These are phyloP conservation scores for Brassica hybrid DNA, from an alignment of 441 rosid genomes.

Conservation along the genomic window DNA sequence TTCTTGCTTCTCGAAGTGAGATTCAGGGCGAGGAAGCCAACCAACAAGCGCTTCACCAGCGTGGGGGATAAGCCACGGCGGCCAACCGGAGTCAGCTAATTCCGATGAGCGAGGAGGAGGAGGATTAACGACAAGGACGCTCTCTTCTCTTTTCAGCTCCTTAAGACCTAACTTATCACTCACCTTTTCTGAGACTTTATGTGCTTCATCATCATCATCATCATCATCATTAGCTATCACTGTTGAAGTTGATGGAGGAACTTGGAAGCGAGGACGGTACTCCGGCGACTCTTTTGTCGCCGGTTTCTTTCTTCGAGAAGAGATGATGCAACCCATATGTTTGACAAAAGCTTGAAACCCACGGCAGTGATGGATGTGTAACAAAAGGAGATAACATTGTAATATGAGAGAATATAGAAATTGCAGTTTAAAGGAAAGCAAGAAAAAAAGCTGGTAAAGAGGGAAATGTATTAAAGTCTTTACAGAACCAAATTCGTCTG, in stretches of 20 bases:
- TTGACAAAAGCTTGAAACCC: background rate
- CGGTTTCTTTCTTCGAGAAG: constrained; percentile 33
- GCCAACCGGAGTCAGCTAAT: constrained; percentile 43
- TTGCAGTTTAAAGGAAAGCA: constrained; percentile 27
- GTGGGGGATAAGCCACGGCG: constrained; percentile 37
- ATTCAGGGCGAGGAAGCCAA: constrained; percentile 40
- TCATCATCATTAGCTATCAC: background rate
- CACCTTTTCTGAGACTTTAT: constrained; percentile 6
- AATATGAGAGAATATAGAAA: constrained; percentile 25
- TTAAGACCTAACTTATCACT: constrained; percentile 13
- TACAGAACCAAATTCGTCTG: constrained; percentile 42
- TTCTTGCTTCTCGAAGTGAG: constrained; percentile 72
- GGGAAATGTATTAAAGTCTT: constrained; percentile 8
- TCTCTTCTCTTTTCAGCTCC: constrained; percentile 39
- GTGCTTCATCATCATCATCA: background rate
- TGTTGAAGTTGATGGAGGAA: constrained; percentile 8
- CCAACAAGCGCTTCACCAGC: constrained; percentile 38
- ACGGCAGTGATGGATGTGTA: background rate
- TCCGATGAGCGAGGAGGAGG: constrained; percentile 40
- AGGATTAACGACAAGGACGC: constrained; percentile 30
- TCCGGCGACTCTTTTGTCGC: constrained; percentile 14
- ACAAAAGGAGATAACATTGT: background rate
- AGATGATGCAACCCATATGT: constrained; percentile 36
- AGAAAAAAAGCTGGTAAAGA: constrained; percentile 5
- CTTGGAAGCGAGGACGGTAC: constrained; percentile 14